A percentile compares a stretch with the other conserved stretches of the same genome.
phyloP scores from a whole-genome alignment of 108 stramenopile species.

The Parmales sp. region DNA sequence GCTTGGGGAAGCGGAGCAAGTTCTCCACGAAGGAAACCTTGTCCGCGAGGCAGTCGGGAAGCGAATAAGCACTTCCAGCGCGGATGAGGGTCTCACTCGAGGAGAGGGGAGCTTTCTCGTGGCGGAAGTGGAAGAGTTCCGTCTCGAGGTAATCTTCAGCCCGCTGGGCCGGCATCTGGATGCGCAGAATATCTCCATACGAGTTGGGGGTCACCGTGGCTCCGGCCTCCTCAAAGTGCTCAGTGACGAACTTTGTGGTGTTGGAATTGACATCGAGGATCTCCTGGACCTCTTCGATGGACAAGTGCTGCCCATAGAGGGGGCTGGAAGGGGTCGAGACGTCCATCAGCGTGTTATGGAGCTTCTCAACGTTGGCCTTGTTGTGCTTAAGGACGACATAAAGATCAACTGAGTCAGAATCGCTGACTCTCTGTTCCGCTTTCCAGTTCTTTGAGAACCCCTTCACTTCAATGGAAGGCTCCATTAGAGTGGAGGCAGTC shows the following conservation, averaged over 20 bases:
- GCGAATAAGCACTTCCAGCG: constrained; percentile 1
- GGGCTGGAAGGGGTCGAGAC: constrained; percentile 6
- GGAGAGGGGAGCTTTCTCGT: neutral
- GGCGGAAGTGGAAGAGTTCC: neutral
- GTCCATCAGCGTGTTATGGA: constrained; percentile 14
- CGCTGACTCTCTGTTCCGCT: neutral
- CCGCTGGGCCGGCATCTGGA: constrained; percentile 10
- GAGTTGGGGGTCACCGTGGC: neutral
- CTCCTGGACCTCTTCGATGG: constrained; percentile 10
- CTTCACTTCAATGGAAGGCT: no score
- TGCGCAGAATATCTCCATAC: neutral
- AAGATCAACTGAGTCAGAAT: neutral
- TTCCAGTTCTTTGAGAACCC: no score
- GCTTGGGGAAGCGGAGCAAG: constrained; percentile 8
- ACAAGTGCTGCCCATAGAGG: constrained; percentile 10
- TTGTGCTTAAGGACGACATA: constrained; percentile 14
- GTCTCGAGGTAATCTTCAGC: constrained; percentile 11
- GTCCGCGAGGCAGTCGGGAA: constrained; percentile 7
- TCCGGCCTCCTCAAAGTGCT: neutral
- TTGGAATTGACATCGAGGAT: neutral
- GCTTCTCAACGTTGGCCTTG: neutral
- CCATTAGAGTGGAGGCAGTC: no score
- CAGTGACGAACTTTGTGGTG: neutral
- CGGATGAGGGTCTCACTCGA: neutral
- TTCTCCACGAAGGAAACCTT: constrained; percentile 7